Percentiles rank a stretch among this genome's conserved stretches.
Conservation (phyloP, 805 yeast genomes). For the Metschnikowia lachancei region DNA sequence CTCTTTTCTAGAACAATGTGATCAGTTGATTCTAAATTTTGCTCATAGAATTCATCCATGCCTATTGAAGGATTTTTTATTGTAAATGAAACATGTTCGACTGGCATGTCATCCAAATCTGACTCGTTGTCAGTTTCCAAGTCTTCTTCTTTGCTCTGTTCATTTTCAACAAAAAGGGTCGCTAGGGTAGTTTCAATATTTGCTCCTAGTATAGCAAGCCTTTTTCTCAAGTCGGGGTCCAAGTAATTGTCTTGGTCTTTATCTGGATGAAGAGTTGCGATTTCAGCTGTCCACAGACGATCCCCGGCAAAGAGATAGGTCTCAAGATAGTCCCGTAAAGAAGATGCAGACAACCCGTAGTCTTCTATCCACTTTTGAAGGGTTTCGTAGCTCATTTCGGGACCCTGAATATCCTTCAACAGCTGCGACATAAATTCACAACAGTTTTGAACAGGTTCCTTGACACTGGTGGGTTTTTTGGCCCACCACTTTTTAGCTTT, state of each 20-base stretch:
- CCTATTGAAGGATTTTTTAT: neutral
- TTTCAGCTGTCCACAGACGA: slow-evolving; percentile 6
- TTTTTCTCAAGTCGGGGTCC: neutral
- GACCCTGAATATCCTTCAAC: neutral
- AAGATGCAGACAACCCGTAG: slow-evolving; percentile 9
- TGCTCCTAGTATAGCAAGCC: slow-evolving; percentile 7
- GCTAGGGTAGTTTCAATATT: slow-evolving; percentile 4
- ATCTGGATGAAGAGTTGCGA: neutral
- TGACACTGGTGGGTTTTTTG: neutral
- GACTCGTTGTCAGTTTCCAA: neutral
- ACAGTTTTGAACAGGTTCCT: neutral
- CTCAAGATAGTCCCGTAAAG: slow-evolving; percentile 10
- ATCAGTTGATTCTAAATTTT: neutral
- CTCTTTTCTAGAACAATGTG: neutral
- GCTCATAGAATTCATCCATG: neutral
- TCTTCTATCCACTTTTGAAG: slow-evolving; percentile 12
- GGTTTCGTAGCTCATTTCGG: slow-evolving; percentile 9
- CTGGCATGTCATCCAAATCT: neutral
- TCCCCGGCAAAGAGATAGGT: slow-evolving; percentile 10
- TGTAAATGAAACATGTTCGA: neutral
- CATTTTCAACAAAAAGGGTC: neutral
- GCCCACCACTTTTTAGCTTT: neutral
- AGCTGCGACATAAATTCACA: neutral
- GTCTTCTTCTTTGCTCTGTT: neutral
- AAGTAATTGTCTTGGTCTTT: neutral